Evolutionary conservation across 2,329 filamentous ascomycete genomes (phyloP).

Genomic region (Neurospora sp.): DNA sequence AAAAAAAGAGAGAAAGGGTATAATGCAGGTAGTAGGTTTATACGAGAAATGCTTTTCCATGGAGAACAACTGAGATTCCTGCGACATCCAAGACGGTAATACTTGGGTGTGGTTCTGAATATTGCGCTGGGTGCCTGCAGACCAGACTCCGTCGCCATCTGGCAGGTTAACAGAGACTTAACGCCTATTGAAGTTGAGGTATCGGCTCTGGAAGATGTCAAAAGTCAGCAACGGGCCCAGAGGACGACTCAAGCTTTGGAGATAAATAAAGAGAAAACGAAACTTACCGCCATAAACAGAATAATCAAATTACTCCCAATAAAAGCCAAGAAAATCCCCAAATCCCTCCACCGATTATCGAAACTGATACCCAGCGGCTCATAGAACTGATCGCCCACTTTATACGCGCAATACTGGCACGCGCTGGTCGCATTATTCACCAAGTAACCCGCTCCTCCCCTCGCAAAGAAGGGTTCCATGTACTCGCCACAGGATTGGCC

Average conservation of each 20-base stretch:
- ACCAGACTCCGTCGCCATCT: background rate
- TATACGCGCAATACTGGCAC: conserved; percentile 78
- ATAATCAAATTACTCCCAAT: conserved; percentile 67
- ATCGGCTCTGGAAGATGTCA: conserved; percentile 30
- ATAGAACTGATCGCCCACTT: conserved; percentile 74
- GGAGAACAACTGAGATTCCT: no score
- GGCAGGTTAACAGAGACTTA: conserved; percentile 13
- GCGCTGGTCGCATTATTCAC: conserved; percentile 49
- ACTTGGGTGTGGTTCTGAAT: no score
- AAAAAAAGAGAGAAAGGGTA: background rate
- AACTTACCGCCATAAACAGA: conserved; percentile 42
- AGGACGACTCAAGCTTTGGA: no score
- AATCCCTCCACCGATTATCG: conserved; percentile 64
- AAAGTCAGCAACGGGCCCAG: conserved; percentile 9
- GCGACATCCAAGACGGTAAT: no score
- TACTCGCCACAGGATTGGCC: conserved; percentile 65
- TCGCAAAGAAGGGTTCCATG: conserved; percentile 60
- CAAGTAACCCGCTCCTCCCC: conserved; percentile 64
- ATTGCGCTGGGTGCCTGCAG: no score
- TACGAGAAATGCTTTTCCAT: background rate
- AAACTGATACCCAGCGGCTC: conserved; percentile 56
- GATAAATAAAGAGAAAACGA: background rate
- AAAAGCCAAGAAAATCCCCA: conserved; percentile 71
- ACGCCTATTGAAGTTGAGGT: conserved; percentile 44
- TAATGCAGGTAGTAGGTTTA: background rate